Evolutionary conservation across 2,329 filamentous ascomycete species (phyloP), one percentile per base, ranked within the genome.

Genomic region (Paraphoma sp.): DNA sequence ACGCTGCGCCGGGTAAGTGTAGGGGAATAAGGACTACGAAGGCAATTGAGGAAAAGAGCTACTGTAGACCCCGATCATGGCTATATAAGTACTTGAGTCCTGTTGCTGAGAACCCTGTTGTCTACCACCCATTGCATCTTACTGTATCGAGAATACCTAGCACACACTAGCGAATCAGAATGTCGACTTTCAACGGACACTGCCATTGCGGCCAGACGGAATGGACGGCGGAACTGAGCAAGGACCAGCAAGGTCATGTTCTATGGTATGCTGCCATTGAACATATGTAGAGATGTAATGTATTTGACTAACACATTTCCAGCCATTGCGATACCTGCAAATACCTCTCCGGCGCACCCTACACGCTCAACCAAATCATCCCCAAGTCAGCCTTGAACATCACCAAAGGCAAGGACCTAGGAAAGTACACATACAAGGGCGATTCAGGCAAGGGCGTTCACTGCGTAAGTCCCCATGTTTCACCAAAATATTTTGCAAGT

Each of bases 261-360:
- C 74, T 81, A 10, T 82, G 79, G 77, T 79, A 79, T 52, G 76
- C 79, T 10, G 40, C 40, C 40, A 42, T 14, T 36, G 7, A 42
- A 11, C 40, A 16, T n/a, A 42, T 10, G 3, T 9, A 10, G 40
- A 16, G 40, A n/a, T 42, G 9, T 36, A 3, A 14, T 10, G 9
- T 6, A 36, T 10, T 36, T 36, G 33, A 36, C 40, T 42, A 16
- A 42, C 40, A 8, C 8, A 42, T 16, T 16, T 16, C 6, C 16
- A 83, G 83, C 78, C 84, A 86, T 66, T 86, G 84, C 76, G 78
- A 83, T 64, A 84, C 83, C 30, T 86, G 84, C 82, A 85, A 86
- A 65, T 68, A 76, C 57, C 79, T 85, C 54, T 78, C 78, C 49
- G 83, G 83, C 61, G 75, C 78, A 16, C 77, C 81, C 47, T 84